Evolutionary conservation across 1,139 yeast genomes (phyloP).

Genomic region (Hansenula lynferdii): DNA sequence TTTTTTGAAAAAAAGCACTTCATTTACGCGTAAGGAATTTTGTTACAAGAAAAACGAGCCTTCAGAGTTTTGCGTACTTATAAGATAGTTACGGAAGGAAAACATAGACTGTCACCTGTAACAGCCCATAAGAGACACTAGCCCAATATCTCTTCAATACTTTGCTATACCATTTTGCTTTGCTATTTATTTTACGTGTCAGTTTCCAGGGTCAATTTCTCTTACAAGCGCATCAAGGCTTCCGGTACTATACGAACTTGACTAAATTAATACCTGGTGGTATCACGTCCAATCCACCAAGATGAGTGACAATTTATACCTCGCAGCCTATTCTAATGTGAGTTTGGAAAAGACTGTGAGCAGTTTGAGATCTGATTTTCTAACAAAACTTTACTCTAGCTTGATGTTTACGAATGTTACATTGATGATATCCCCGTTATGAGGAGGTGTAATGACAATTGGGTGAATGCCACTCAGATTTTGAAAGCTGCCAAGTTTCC

Average conservation of each 20-base stretch:
- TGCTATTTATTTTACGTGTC: no score
- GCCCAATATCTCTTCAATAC: no score
- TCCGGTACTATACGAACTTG: no score
- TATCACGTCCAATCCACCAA: not conserved
- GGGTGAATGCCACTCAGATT: conserved; percentile 95
- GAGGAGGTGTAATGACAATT: conserved; percentile 77
- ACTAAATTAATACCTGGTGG: not conserved
- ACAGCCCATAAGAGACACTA: no score
- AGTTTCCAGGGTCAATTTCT: no score
- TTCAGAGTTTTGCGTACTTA: no score
- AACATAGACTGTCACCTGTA: no score
- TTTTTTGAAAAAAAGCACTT: conserved; percentile 2
- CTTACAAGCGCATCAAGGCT: no score
- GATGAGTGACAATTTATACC: conserved; percentile 9
- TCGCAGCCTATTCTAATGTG: conserved; percentile 23
- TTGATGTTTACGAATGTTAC: conserved; percentile 57
- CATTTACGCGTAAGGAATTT: conserved; percentile 3
- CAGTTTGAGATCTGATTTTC: not conserved
- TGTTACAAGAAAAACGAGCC: not conserved
- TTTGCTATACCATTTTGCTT: not conserved
- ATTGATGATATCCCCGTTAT: conserved; percentile 54
- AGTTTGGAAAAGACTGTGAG: no score
- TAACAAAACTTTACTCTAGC: conserved; percentile 8
- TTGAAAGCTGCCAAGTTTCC: conserved; percentile 93
- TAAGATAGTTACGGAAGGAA: no score